Evolutionary conservation across 441 rosid species (phyloP).

Genomic region (Corymbia citriodora): DNA sequence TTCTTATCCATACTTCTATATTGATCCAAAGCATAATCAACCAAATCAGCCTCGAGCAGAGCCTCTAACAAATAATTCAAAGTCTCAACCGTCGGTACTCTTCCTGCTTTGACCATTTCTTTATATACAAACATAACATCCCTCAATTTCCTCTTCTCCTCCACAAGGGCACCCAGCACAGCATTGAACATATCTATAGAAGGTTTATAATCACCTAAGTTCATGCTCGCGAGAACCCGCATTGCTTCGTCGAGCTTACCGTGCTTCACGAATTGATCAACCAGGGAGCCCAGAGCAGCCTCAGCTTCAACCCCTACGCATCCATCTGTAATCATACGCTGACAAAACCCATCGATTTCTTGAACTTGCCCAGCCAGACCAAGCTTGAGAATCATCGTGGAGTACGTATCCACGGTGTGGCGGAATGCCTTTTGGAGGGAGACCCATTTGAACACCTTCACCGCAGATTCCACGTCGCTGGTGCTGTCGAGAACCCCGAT

Average conservation of each 20-base stretch:
- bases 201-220: slow-evolving; percentile 25
- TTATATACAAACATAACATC: slow-evolving; percentile 47
- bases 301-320: slow-evolving; percentile 17
- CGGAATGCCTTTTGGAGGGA: slow-evolving; percentile 28
- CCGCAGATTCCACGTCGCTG: slow-evolving; percentile 28
- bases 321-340: slow-evolving; percentile 26
- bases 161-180: slow-evolving; percentile 34
- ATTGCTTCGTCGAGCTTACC: slow-evolving; percentile 29
- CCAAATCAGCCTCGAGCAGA: slow-evolving; percentile 30
- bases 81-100: slow-evolving; percentile 34
- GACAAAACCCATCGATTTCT: slow-evolving; percentile 37
- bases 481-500: slow-evolving; percentile 32
- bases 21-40: slow-evolving; percentile 42
- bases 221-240: slow-evolving; percentile 32
- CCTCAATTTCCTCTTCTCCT: slow-evolving; percentile 28
- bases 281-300: slow-evolving; percentile 26
- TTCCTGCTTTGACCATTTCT: slow-evolving; percentile 53
- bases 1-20: slow-evolving; percentile 45
- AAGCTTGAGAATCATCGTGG: slow-evolving; percentile 40
- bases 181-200: slow-evolving; percentile 26
- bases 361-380: slow-evolving; percentile 41
- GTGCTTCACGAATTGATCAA: slow-evolving; percentile 28
- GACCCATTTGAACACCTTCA: slow-evolving; percentile 51
- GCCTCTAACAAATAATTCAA: slow-evolving; percentile 42
- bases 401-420: slow-evolving; percentile 39